Conservation (phyloP, 2,329 filamentous ascomycete species). For the Xylariaceae sp. region DNA sequence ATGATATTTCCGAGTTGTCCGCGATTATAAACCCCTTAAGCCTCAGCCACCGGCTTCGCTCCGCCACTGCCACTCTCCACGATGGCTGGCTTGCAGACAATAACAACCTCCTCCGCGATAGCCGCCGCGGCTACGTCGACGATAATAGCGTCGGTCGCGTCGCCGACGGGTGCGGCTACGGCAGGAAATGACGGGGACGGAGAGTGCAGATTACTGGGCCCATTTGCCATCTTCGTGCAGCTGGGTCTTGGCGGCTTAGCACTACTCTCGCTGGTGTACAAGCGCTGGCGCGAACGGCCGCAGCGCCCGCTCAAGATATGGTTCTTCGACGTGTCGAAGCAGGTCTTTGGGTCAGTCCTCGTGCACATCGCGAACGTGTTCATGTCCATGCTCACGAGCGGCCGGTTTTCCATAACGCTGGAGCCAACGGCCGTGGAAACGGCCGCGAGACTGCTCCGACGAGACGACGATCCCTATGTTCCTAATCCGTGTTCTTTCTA, state of each 20-base stretch:
- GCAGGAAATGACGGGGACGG: conserved; percentile 48
- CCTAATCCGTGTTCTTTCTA: conserved; percentile 98
- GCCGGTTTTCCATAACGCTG: conserved; percentile 66
- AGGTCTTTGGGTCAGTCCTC: conserved; percentile 88
- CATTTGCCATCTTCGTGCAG: conserved; percentile 89
- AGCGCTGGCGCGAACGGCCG: conserved; percentile 85
- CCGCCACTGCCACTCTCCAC: conserved; percentile 16
- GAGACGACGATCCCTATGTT: conserved; percentile 50
- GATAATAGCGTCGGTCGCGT: neutral
- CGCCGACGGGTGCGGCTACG: conserved; percentile 13
- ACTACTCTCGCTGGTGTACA: conserved; percentile 81
- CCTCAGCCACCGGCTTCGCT: conserved; percentile 22
- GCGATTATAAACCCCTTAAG: conserved; percentile 15
- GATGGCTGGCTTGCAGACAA: conserved; percentile 20
- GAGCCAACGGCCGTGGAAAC: conserved; percentile 39
- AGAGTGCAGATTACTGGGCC: conserved; percentile 81
- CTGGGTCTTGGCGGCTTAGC: conserved; percentile 78
- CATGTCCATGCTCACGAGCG: conserved; percentile 93
- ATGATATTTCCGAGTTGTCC: conserved; percentile 11
- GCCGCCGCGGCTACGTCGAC: conserved; percentile 18
- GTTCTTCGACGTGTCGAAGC: conserved; percentile 96
- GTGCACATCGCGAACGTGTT: conserved; percentile 89
- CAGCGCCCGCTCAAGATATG: conserved; percentile 93
- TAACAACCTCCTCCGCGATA: conserved; percentile 23
- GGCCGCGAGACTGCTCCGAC: conserved; percentile 32